phyloP scores from a whole-genome alignment of 106 monocot genomes.

The Iris macrosiphon region DNA sequence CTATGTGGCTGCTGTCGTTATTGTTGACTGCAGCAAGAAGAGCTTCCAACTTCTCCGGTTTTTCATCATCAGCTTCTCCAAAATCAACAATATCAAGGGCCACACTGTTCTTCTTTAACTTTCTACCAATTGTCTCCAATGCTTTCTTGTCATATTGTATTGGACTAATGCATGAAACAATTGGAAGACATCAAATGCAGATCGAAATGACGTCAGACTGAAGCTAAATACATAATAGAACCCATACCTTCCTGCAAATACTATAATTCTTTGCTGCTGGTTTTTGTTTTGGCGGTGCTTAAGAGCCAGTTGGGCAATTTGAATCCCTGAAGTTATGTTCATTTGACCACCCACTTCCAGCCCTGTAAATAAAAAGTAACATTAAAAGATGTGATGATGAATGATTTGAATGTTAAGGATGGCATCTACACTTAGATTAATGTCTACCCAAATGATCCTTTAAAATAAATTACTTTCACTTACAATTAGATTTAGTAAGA shows the following conservation, averaged over 20 bases:
- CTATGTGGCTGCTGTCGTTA: constrained; percentile 80
- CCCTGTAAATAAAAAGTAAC: constrained; percentile 23
- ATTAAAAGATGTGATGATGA: too few relatives aligned
- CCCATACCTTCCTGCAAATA: constrained; percentile 76
- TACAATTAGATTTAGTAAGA: too few relatives aligned
- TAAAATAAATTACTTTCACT: too few relatives aligned
- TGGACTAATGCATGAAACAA: constrained; percentile 35
- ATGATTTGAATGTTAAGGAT: too few relatives aligned
- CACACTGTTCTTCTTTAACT: constrained; percentile 86
- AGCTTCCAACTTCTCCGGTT: constrained; percentile 79
- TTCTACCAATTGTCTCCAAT: constrained; percentile 72
- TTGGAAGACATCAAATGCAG: background rate
- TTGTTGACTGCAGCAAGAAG: constrained; percentile 71
- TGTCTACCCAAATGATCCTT: too few relatives aligned
- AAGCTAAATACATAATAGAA: background rate
- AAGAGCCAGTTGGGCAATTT: constrained; percentile 90
- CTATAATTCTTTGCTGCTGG: constrained; percentile 88
- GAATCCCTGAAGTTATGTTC: constrained; percentile 73
- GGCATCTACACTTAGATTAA: too few relatives aligned
- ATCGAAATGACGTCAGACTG: background rate
- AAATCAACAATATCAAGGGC: constrained; percentile 87
- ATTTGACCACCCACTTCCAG: constrained; percentile 73
- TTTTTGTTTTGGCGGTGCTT: constrained; percentile 92
- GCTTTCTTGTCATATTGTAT: constrained; percentile 61
- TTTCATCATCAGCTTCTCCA: constrained; percentile 76